phyloP scores from a whole-genome alignment of 352 stramenopile species.

The Pythium rhizo-oryzae region DNA sequence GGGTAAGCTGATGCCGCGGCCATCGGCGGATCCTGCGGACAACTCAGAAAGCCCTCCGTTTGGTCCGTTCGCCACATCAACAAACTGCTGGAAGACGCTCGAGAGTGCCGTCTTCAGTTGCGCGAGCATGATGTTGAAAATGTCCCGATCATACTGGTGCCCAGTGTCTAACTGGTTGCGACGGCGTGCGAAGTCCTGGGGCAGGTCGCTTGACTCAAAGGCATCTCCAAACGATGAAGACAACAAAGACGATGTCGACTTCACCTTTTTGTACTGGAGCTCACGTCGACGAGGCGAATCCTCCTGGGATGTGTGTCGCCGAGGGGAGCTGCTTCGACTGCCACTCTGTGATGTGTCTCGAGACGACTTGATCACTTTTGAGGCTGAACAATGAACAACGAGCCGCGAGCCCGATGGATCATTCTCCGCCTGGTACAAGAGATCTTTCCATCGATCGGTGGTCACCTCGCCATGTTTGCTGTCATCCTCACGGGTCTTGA shows the following conservation, averaged over 20 bases:
- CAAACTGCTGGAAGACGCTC: slow-evolving; percentile 79
- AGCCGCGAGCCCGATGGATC: slow-evolving; percentile 59
- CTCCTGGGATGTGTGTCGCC: slow-evolving; percentile 7
- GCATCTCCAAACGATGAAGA: background rate
- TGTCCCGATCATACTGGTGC: slow-evolving; percentile 72
- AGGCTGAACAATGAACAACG: slow-evolving; percentile 40
- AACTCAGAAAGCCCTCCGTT: slow-evolving; percentile 32
- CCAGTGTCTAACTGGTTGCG: slow-evolving; percentile 12
- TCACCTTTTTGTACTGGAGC: slow-evolving; percentile 17
- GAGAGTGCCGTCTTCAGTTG: slow-evolving; percentile 58
- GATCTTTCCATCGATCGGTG: slow-evolving; percentile 77
- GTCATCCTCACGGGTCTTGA: slow-evolving; percentile 84
- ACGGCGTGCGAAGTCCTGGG: background rate
- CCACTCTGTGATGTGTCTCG: slow-evolving; percentile 8
- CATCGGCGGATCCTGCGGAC: slow-evolving; percentile 17
- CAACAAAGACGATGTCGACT: slow-evolving; percentile 6
- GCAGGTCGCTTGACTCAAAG: background rate
- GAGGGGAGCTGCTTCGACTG: slow-evolving; percentile 17
- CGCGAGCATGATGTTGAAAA: slow-evolving; percentile 64
- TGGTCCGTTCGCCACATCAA: slow-evolving; percentile 53
- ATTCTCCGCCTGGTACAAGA: slow-evolving; percentile 73
- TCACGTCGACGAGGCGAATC: slow-evolving; percentile 12
- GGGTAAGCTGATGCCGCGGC: slow-evolving; percentile 1
- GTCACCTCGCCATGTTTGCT: slow-evolving; percentile 80
- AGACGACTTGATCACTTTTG: background rate